A percentile compares a stretch with the other conserved stretches of the same genome.
These are phyloP conservation scores for Monoraphidium neglectum DNA, from an alignment of 139 green algal species.

Conservation along the genomic window DNA sequence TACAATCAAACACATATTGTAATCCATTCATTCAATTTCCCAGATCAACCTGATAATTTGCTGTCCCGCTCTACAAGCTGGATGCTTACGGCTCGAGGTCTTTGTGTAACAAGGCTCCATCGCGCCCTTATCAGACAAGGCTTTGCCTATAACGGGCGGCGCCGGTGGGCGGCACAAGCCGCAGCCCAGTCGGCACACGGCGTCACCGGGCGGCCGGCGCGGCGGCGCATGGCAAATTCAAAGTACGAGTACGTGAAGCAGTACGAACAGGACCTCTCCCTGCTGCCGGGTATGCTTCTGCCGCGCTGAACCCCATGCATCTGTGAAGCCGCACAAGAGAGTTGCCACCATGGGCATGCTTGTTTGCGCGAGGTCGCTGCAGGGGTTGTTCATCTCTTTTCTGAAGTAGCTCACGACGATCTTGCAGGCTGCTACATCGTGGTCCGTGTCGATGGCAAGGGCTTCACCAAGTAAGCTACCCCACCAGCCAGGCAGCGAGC, in stretches of 20 bases:
- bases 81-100: background rate
- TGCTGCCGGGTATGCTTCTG: slow-evolving; percentile 49
- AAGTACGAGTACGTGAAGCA: slow-evolving; percentile 86
- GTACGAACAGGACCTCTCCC: slow-evolving; percentile 74
- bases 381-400: too few relatives aligned
- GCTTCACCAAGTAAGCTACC: slow-evolving; percentile 83
- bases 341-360: too few relatives aligned
- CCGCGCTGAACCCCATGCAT: too few relatives aligned
- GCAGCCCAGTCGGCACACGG: background rate
- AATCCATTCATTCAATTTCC: too few relatives aligned
- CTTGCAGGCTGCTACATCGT: slow-evolving; percentile 88
- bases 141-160: background rate
- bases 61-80: too few relatives aligned
- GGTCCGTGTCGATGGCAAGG: slow-evolving; percentile 84
- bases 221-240: slow-evolving; percentile 62
- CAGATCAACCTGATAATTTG: too few relatives aligned
- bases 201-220: background rate
- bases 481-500: background rate
- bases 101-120: background rate
- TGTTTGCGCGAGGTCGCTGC: too few relatives aligned
- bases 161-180: background rate
- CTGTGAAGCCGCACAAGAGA: too few relatives aligned
- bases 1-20: too few relatives aligned
- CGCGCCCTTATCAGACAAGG: background rate
- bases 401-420: too few relatives aligned